Evolutionary conservation across 768 basidiomycete genomes (phyloP).

Genomic region (Boletus speciosus): DNA sequence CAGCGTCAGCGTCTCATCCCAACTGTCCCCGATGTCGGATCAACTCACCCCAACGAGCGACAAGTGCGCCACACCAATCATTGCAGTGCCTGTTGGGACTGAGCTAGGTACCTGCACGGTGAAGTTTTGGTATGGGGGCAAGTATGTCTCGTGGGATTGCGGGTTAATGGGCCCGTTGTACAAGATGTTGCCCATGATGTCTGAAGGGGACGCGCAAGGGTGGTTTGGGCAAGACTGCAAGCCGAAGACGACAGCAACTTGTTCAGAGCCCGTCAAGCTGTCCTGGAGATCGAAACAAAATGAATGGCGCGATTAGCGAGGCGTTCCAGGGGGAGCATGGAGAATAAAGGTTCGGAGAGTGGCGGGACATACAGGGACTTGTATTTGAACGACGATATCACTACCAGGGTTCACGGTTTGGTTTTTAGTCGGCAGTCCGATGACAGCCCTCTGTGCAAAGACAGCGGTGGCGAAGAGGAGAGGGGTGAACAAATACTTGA

Average conservation of each 20-base stretch:
- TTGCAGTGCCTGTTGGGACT: constrained; percentile 28
- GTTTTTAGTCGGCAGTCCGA: constrained; percentile 36
- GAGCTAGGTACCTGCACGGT: constrained; percentile 38
- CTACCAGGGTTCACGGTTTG: constrained; percentile 36
- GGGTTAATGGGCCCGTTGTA: constrained; percentile 46
- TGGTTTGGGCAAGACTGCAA: constrained; percentile 36
- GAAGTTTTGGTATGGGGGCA: constrained; percentile 44
- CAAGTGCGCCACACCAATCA: constrained; percentile 37
- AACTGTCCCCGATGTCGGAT: not conserved
- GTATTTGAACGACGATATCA: constrained; percentile 42
- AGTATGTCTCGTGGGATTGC: constrained; percentile 24
- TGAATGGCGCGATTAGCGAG: not conserved
- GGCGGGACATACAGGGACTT: constrained; percentile 40
- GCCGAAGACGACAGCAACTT: constrained; percentile 46
- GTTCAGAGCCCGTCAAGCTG: constrained; percentile 36
- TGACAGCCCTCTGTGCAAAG: constrained; percentile 40
- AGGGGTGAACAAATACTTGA: constrained; percentile 12
- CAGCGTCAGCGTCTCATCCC: not conserved
- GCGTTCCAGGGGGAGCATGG: not conserved
- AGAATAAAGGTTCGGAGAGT: not conserved
- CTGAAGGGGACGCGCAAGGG: constrained; percentile 25
- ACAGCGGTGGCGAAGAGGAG: constrained; percentile 33
- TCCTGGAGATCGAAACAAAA: constrained; percentile 24
- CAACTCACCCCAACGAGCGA: constrained; percentile 39
- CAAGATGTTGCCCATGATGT: constrained; percentile 40